A percentile compares a stretch with the other conserved stretches of the same genome.
These are phyloP conservation scores for Suhomyces kunorum DNA, from an alignment of 1,139 yeast genomes.

Conservation along the genomic window DNA sequence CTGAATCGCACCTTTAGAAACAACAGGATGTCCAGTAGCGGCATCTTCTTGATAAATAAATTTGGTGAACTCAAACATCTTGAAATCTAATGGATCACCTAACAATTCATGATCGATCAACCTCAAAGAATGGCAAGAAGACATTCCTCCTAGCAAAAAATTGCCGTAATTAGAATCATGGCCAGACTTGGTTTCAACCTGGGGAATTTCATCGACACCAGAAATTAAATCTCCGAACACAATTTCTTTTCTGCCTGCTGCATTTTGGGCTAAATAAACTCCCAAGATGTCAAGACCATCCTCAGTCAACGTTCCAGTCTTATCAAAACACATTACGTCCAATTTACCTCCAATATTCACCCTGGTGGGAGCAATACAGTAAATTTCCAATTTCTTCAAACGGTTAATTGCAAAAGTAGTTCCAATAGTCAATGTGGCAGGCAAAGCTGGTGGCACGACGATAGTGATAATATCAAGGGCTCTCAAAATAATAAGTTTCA, in stretches of 20 bases:
- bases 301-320: conserved; percentile 96
- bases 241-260: conserved; percentile 51
- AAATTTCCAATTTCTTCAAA: conserved; percentile 62
- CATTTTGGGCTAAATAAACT: conserved; percentile 63
- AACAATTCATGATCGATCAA: conserved; percentile 73
- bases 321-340: conserved; percentile 89
- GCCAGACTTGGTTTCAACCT: conserved; percentile 1
- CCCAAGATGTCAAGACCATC: conserved; percentile 95
- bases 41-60: conserved; percentile 75
- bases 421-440: conserved; percentile 95
- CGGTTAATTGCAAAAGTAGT: conserved; percentile 87
- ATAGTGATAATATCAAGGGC: conserved; percentile 93
- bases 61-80: conserved; percentile 87
- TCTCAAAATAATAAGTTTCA: conserved; percentile 71
- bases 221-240: conserved; percentile 50
- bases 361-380: conserved; percentile 89
- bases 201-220: conserved; percentile 18
- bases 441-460: conserved; percentile 98
- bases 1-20: conserved; percentile 31
- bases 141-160: conserved; percentile 54
- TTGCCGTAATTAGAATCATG: conserved; percentile 36
- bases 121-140: conserved; percentile 87
- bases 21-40: conserved; percentile 29
- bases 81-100: conserved; percentile 91
- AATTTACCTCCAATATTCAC: conserved; percentile 94